A percentile compares a stretch with the other conserved stretches of the same genome.
These are phyloP conservation scores for Pseudogymnoascus sp. DNA, from an alignment of 2,329 filamentous ascomycete genomes.

Conservation along the genomic window DNA sequence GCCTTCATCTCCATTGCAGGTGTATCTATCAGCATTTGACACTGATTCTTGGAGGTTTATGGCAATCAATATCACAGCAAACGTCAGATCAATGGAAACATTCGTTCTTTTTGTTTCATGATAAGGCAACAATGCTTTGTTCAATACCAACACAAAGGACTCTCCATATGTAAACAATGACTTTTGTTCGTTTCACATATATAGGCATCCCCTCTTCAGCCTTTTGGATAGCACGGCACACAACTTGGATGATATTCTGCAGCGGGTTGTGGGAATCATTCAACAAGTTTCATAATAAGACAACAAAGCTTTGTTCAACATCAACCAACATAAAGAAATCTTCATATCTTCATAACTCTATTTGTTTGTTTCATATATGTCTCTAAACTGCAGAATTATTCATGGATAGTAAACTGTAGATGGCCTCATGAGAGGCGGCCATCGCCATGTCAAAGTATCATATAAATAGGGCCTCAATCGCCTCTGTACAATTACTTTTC, in stretches of 20 bases:
- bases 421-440: background rate
- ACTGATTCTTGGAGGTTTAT: too few species aligned
- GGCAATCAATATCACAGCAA: background rate
- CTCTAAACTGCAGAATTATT: background rate
- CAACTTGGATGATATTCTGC: too few species aligned
- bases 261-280: background rate
- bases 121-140: background rate
- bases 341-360: background rate
- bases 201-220: background rate
- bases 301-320: background rate
- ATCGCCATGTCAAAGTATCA: background rate
- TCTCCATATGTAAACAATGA: background rate
- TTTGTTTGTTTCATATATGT: slow-evolving; percentile 2
- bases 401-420: background rate
- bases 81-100: background rate
- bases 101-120: background rate
- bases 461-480: background rate
- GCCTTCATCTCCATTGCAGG: too few species aligned
- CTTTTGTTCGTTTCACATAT: background rate
- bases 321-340: background rate
- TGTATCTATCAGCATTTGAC: too few species aligned
- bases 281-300: background rate
- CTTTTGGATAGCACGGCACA: too few species aligned
- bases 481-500: background rate
- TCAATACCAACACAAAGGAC: background rate